Percentiles rank a stretch among this genome's conserved stretches.
These are phyloP conservation scores for Caryocar brasiliense DNA, from an alignment of 441 rosid species.

Conservation along the genomic window DNA sequence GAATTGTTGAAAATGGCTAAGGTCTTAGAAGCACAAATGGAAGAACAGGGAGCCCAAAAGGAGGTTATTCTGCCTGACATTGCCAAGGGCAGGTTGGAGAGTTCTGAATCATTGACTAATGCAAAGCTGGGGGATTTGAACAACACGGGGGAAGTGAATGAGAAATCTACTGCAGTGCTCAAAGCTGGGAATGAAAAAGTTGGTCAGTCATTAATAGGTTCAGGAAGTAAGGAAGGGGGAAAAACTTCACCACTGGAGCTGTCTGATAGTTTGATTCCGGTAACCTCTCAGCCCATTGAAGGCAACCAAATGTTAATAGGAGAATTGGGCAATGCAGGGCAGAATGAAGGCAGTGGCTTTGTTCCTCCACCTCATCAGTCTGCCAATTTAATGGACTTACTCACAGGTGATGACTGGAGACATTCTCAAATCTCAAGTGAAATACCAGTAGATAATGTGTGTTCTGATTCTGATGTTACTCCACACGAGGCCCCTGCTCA, in stretches of 20 bases:
- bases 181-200: conserved; percentile 13
- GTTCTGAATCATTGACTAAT: conserved; percentile 8
- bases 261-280: conserved; percentile 13
- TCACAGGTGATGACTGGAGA: conserved; percentile 31
- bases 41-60: conserved; percentile 35
- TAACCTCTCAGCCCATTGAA: conserved; percentile 3
- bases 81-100: conserved; percentile 9
- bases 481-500: conserved; percentile 5
- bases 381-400: conserved; percentile 30
- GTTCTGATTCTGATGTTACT: conserved; percentile 14
- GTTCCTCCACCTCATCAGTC: conserved; percentile 17
- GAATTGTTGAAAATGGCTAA: conserved; percentile 44
- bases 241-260: background rate
- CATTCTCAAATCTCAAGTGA: conserved; percentile 19
- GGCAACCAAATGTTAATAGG: conserved; percentile 6
- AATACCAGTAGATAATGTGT: conserved; percentile 20
- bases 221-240: conserved; percentile 6
- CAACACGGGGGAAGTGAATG: conserved; percentile 2
- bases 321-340: conserved; percentile 6
- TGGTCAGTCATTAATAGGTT: conserved; percentile 16
- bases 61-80: conserved; percentile 16
- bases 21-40: conserved; percentile 47
- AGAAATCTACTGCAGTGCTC: background rate
- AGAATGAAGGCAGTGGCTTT: conserved; percentile 9
- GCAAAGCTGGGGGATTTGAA: conserved; percentile 13